Conservation (phyloP, 805 yeast species). For the Clavispora fructus region DNA sequence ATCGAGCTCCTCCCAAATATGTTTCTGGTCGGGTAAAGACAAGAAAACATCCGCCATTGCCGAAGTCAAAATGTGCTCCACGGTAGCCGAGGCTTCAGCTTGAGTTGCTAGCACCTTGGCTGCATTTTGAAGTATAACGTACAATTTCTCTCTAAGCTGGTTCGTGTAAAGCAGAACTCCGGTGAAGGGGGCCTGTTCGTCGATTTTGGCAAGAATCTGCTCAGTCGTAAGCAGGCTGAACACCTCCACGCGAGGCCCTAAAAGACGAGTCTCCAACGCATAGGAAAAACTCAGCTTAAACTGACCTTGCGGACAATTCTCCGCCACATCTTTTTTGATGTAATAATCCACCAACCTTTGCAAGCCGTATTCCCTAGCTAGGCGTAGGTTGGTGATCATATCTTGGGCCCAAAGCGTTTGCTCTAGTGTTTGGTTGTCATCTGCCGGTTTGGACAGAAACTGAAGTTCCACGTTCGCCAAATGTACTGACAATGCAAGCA, state of each 20-base stretch:
- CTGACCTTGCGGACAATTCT: background rate
- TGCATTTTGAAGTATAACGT: constrained; percentile 13
- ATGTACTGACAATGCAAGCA: constrained; percentile 21
- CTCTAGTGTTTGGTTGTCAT: constrained; percentile 13
- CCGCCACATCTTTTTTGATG: constrained; percentile 10
- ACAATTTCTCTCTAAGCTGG: constrained; percentile 16
- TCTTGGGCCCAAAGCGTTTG: constrained; percentile 18
- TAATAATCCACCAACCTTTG: constrained; percentile 12
- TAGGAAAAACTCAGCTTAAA: constrained; percentile 2
- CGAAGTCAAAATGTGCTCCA: background rate
- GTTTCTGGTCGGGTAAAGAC: background rate
- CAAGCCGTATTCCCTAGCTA: constrained; percentile 8
- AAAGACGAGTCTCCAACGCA: constrained; percentile 13
- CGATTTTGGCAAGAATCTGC: constrained; percentile 13
- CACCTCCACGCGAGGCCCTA: constrained; percentile 17
- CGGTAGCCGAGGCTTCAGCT: background rate
- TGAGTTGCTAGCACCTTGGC: background rate
- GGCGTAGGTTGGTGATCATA: constrained; percentile 12
- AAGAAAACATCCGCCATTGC: background rate
- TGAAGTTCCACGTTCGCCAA: constrained; percentile 12
- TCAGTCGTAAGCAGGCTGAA: constrained; percentile 13
- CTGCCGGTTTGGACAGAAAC: constrained; percentile 5
- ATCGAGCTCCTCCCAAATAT: background rate
- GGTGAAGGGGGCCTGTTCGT: constrained; percentile 2
- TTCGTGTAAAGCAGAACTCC: constrained; percentile 2